These are phyloP conservation scores for Helicostylum pulchrum DNA, from an alignment of 192 early-diverging fungal genomes.

Conservation along the genomic window DNA sequence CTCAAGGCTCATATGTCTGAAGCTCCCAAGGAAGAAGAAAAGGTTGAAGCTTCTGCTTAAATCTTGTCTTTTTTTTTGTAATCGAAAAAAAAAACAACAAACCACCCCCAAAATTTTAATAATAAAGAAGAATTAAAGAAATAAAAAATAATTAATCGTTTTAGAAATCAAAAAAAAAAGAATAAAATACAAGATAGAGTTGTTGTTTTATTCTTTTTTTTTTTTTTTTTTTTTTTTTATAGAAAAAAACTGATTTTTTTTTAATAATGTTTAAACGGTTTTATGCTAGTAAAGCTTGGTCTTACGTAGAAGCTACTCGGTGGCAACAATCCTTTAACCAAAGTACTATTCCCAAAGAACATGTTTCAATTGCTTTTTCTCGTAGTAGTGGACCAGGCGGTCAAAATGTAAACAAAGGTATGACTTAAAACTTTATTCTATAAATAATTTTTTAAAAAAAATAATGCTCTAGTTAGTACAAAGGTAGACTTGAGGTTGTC, in stretches of 20 bases:
- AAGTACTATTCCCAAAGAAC: slow-evolving; percentile 57
- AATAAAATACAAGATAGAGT: no score
- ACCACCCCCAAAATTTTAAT: no score
- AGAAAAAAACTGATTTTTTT: neutral
- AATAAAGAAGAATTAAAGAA: no score
- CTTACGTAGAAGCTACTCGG: slow-evolving; percentile 33
- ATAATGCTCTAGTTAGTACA: slow-evolving; percentile 64
- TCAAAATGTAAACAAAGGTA: slow-evolving; percentile 92
- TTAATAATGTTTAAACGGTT: slow-evolving; percentile 3
- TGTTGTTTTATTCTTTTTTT: neutral
- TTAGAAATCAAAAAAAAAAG: no score
- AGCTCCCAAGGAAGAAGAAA: slow-evolving; percentile 2
- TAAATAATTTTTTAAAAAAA: neutral
- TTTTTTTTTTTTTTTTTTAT: neutral
- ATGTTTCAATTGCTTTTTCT: slow-evolving; percentile 56
- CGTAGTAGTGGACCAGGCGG: slow-evolving; percentile 85
- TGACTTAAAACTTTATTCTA: neutral
- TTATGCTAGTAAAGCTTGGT: slow-evolving; percentile 15
- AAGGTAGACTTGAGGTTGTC: slow-evolving; percentile 81
- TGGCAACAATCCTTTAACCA: slow-evolving; percentile 52
- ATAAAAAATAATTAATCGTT: no score
- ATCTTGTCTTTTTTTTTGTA: no score
- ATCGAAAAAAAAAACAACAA: no score
- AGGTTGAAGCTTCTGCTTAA: no score
- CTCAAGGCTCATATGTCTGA: slow-evolving; percentile 60